Evolutionary conservation across 805 yeast genomes (phyloP).

Genomic region (Spathaspora arborariae): DNA sequence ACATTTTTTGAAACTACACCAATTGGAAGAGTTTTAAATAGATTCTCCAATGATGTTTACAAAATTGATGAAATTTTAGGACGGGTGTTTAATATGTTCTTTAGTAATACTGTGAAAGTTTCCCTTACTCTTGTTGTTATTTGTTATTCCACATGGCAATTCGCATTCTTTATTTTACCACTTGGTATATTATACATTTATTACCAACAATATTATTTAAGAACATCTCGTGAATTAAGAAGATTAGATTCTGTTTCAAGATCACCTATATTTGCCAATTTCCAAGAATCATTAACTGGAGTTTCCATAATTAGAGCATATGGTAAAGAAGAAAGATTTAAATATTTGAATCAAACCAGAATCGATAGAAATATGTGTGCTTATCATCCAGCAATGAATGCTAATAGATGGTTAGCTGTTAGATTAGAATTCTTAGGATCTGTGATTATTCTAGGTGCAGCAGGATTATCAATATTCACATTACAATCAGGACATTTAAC

Average conservation of each 20-base stretch:
- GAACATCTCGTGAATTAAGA: constrained; percentile 77
- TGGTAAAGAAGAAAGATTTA: constrained; percentile 60
- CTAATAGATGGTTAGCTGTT: constrained; percentile 97
- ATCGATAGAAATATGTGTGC: constrained; percentile 90
- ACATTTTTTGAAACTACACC: constrained; percentile 95
- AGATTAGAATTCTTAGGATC: constrained; percentile 91
- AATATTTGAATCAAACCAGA: constrained; percentile 59
- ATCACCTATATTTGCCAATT: constrained; percentile 80
- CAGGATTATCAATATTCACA: constrained; percentile 73
- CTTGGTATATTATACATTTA: constrained; percentile 58
- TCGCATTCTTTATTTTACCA: constrained; percentile 70
- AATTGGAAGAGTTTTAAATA: constrained; percentile 83
- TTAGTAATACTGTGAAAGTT: constrained; percentile 59
- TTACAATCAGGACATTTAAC: constrained; percentile 65
- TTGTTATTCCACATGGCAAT: constrained; percentile 83
- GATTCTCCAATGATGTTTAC: constrained; percentile 89
- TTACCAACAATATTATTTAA: constrained; percentile 73
- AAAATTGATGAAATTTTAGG: constrained; percentile 79
- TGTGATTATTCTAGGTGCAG: constrained; percentile 78
- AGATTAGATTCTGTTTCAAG: constrained; percentile 76
- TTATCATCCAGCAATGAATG: constrained; percentile 84
- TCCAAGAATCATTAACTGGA: constrained; percentile 78
- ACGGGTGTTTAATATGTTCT: constrained; percentile 67
- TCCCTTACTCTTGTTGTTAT: constrained; percentile 76
- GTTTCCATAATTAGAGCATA: constrained; percentile 74